Conservation (phyloP, 139 green algal genomes). For the Edaphochlamys debaryana region DNA sequence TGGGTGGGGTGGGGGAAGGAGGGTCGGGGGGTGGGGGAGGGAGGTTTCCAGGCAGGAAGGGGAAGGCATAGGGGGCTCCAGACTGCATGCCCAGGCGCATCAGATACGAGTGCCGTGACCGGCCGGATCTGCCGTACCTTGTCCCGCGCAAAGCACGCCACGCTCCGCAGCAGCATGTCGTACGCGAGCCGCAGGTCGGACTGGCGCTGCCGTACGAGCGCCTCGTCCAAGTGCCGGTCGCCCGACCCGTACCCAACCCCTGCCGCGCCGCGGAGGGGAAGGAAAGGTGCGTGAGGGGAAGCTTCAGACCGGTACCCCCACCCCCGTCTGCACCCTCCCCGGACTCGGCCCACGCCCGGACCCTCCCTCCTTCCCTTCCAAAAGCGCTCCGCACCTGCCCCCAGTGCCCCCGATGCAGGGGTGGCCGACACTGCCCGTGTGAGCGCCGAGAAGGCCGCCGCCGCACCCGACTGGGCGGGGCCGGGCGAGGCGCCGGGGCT, state of each 20-base stretch:
- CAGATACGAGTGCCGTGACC: no score
- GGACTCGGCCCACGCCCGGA: no score
- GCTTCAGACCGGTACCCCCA: no score
- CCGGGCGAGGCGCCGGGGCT: no score
- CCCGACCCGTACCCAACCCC: not conserved
- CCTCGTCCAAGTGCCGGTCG: constrained; percentile 8
- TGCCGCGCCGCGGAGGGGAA: not conserved
- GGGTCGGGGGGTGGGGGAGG: no score
- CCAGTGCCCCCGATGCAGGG: no score
- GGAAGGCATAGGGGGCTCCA: no score
- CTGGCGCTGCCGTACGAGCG: constrained; percentile 27
- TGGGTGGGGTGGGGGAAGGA: not conserved
- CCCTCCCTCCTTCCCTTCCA: not conserved
- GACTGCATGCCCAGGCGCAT: no score
- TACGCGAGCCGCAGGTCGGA: constrained; percentile 56
- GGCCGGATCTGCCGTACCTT: no score
- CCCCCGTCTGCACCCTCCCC: not conserved
- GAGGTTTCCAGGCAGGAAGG: no score
- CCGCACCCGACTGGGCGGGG: not conserved
- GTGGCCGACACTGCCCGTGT: constrained; percentile 19
- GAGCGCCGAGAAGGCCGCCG: not conserved
- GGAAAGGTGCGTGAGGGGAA: no score
- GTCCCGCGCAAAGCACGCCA: constrained; percentile 52
- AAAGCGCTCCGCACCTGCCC: no score
- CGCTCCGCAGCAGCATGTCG: constrained; percentile 60